Percentiles rank a stretch among this genome's conserved stretches.
These are phyloP conservation scores for Vigna hirtella DNA, from an alignment of 306 rosid genomes.

Conservation along the genomic window DNA sequence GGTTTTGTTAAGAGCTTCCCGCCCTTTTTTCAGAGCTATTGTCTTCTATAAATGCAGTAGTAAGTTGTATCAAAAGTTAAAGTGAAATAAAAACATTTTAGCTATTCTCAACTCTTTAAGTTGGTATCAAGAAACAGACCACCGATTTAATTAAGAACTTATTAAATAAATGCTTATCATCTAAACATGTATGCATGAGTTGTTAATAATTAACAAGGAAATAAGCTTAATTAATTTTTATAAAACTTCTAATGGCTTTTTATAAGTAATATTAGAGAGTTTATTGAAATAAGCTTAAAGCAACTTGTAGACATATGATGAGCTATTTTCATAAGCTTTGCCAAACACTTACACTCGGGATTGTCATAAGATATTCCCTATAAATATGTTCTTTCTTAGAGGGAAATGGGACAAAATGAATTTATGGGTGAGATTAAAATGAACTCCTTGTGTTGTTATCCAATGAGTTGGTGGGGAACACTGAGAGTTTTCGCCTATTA, in stretches of 20 bases:
- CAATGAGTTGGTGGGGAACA: background rate
- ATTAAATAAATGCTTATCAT: background rate
- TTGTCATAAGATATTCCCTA: background rate
- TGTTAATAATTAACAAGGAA: background rate
- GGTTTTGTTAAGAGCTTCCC: too few relatives aligned
- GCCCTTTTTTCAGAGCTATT: too few relatives aligned
- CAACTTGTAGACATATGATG: background rate
- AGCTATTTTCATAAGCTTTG: conserved; percentile 4
- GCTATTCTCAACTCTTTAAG: too few relatives aligned
- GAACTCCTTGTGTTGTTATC: conserved; percentile 2
- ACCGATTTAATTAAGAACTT: background rate
- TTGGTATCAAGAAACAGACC: too few relatives aligned
- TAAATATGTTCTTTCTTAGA: background rate
- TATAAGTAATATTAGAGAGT: background rate
- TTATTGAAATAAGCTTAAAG: background rate
- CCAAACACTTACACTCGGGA: background rate
- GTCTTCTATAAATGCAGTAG: too few relatives aligned
- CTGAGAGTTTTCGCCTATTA: background rate
- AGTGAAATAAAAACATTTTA: too few relatives aligned
- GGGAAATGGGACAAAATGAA: background rate
- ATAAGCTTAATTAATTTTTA: background rate
- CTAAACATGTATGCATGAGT: background rate
- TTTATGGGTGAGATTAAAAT: background rate
- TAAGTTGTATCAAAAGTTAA: too few relatives aligned
- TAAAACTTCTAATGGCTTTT: background rate